These are phyloP conservation scores for Mucor circinelloides DNA, from an alignment of 371 early-diverging fungal genomes.

Conservation along the genomic window DNA sequence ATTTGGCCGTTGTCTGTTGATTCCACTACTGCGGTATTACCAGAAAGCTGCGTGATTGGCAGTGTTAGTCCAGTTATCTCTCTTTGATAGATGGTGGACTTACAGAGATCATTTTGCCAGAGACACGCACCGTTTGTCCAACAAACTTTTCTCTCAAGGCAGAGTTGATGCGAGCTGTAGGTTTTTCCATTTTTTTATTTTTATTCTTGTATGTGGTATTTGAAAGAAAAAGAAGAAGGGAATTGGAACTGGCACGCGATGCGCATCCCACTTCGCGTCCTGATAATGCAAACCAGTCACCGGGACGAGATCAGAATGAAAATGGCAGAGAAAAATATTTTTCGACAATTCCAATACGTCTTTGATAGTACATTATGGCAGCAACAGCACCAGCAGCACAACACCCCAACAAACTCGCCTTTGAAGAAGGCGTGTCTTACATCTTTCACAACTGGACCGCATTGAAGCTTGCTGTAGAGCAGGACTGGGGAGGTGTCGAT, in stretches of 20 bases:
- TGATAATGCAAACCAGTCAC: neutral
- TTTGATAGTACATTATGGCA: neutral
- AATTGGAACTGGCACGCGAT: neutral
- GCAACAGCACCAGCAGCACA: conserved; percentile 1
- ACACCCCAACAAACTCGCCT: conserved; percentile 66
- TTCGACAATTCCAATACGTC: neutral
- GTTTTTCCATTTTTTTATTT: conserved; percentile 56
- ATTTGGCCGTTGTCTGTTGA: conserved; percentile 57
- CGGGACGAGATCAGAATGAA: neutral
- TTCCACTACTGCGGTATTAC: conserved; percentile 53
- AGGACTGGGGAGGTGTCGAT: conserved; percentile 81
- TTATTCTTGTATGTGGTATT: neutral
- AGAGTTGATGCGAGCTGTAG: conserved; percentile 68
- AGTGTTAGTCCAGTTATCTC: neutral
- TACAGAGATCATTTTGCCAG: conserved; percentile 61
- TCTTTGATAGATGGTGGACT: neutral
- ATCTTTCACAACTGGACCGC: conserved; percentile 76
- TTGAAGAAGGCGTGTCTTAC: conserved; percentile 60
- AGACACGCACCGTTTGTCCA: conserved; percentile 55
- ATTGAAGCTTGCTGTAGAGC: conserved; percentile 74
- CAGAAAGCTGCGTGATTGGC: conserved; percentile 43
- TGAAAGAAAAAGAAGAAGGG: neutral
- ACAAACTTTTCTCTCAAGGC: conserved; percentile 56
- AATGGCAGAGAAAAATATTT: neutral
- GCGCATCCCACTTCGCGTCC: neutral